Base-by-base conservation (phyloP, 1,139 yeast genomes). In the Taphrina deformans region DNA sequence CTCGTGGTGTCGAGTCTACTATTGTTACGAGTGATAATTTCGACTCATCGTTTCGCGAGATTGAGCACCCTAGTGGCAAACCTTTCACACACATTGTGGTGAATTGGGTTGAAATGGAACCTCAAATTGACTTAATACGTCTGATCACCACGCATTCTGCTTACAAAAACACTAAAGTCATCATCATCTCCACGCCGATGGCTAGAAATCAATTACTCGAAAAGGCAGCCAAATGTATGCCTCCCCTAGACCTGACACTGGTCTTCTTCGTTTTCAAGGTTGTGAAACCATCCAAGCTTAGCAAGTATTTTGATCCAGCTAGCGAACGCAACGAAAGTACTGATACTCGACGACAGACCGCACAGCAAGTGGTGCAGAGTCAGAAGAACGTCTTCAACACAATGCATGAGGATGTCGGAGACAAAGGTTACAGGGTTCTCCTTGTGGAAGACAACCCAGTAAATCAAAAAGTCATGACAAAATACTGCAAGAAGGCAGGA, bases 391-490 rank as follows among this genome's bases (percentile, higher is more conserved):
- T 62, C 29, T 46, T 64, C 51, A 53, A 46, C 21, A 40, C 64
- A 4, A 53, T 65, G 23, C 40, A 52, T 12, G 62, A 55, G 16
- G 51, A 62, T 27, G 52, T 65, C 23, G 58, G 55, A 14, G 38
- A 56, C 16, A 38, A 31, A 18, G 59, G 59, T 3, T 48, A 46
- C 55, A 75, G 80, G 61, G 85, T 93, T 24, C 79, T 93, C 66
- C 92, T 93, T n/a, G 98, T 97, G 0, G 99, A 93, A 73, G 99
- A 93, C 73, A 93, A 93, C 71, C 78, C 82, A 70, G 96, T 93
- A 12, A 92, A 93, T 73, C 97, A 91, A 74, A 96, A 90, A 74
- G 96, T 93, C 35, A 88, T 91, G 71, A 85, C 83, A 71, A 79
- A 97, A 67, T 90, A 92, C 96, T 79, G 93, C 67, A 82, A 82